phyloP scores from a whole-genome alignment of 176 grass and related monocot genomes.

The Pharus latifolius region DNA sequence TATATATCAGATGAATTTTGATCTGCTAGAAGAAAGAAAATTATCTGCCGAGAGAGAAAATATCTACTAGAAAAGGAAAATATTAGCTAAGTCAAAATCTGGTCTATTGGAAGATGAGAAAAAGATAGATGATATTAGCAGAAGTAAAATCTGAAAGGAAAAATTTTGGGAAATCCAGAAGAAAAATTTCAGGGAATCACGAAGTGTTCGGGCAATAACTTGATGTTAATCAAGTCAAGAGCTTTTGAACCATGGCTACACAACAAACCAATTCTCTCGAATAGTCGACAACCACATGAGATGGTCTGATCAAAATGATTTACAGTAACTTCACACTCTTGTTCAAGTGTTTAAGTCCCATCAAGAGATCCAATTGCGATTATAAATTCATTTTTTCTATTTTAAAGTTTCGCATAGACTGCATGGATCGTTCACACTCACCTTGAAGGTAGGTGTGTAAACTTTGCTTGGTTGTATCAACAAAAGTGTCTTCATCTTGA shows the following conservation, averaged over 20 bases:
- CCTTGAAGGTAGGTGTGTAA: conserved; percentile 12
- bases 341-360: background rate
- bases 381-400: conserved; percentile 9
- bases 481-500: conserved; percentile 22
- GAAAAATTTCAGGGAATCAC: no score
- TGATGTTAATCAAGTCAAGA: conserved; percentile 35
- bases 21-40: no score
- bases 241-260: conserved; percentile 27
- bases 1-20: no score
- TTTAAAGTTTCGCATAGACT: background rate
- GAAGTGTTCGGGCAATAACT: conserved; percentile 16
- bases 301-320: conserved; percentile 12
- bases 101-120: no score
- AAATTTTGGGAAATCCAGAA: no score
- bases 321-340: conserved; percentile 14
- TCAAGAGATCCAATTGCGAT: conserved; percentile 13
- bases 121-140: no score
- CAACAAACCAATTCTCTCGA: conserved; percentile 14
- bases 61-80: no score
- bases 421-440: conserved; percentile 24
- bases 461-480: conserved; percentile 24
- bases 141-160: no score
- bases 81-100: no score
- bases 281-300: conserved; percentile 17
- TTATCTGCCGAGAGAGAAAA: no score